Evolutionary conservation across 139 green algal genomes (phyloP).

Genomic region (Chlorella sp.): DNA sequence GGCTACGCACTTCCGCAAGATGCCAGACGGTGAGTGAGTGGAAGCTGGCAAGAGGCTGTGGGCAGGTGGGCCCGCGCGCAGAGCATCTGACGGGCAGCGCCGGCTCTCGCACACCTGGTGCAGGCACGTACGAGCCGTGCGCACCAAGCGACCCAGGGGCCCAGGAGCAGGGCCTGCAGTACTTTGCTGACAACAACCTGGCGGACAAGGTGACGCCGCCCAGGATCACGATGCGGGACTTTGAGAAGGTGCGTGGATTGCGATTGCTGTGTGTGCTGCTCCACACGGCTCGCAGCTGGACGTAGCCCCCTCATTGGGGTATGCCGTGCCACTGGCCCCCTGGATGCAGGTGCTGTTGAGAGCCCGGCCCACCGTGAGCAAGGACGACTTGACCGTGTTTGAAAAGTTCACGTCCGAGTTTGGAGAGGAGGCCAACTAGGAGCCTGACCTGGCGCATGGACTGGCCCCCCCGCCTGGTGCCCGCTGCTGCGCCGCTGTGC

Average conservation of each 20-base stretch:
- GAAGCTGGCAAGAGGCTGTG: too few species aligned
- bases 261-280: too few species aligned
- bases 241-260: conserved; percentile 74
- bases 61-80: too few species aligned
- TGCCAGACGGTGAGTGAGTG: conserved; percentile 3
- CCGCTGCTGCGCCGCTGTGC: too few species aligned
- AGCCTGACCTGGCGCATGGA: too few species aligned
- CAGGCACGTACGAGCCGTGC: conserved; percentile 68
- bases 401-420: conserved; percentile 95
- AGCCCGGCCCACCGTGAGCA: conserved; percentile 87
- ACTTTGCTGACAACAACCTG: conserved; percentile 65
- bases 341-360: conserved; percentile 61
- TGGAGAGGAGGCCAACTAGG: conserved; percentile 78
- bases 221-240: conserved; percentile 75
- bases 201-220: conserved; percentile 73
- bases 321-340: too few species aligned
- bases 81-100: too few species aligned
- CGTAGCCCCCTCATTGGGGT: too few species aligned
- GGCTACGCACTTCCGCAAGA: conserved; percentile 87
- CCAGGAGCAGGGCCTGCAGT: conserved; percentile 63
- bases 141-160: conserved; percentile 61
- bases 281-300: too few species aligned
- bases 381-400: conserved; percentile 79
- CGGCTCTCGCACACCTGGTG: too few species aligned
- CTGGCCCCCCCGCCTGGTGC: too few species aligned